phyloP scores from a whole-genome alignment of 2,329 filamentous ascomycete genomes.

The Cladosporium sp. region DNA sequence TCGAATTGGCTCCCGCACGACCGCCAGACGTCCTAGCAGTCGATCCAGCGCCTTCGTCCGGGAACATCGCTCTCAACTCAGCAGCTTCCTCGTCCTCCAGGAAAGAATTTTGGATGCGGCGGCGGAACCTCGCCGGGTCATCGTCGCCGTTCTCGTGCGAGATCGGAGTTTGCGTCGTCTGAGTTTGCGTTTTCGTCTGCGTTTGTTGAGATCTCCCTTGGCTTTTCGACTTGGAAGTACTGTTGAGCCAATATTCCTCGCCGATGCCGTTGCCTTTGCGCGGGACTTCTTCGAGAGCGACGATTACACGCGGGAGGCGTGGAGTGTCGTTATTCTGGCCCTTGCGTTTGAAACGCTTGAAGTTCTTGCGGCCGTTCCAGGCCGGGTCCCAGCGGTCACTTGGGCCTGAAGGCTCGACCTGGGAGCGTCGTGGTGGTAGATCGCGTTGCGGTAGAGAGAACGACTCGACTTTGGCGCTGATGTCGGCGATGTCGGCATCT shows the following conservation, averaged over 20 bases:
- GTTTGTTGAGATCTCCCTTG: conserved; percentile 24
- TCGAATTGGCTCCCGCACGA: not conserved
- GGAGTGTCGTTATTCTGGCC: conserved; percentile 49
- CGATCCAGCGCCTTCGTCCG: conserved; percentile 20
- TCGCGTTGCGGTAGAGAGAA: conserved; percentile 61
- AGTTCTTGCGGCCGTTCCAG: conserved; percentile 96
- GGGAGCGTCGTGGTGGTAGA: conserved; percentile 26
- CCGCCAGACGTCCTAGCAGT: not conserved
- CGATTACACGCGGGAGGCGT: conserved; percentile 61
- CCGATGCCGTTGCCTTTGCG: conserved; percentile 72
- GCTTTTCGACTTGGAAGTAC: conserved; percentile 20
- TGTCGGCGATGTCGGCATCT: conserved; percentile 68
- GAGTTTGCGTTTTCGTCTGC: conserved; percentile 20
- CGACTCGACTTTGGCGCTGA: conserved; percentile 75
- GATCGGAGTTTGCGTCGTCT: conserved; percentile 4
- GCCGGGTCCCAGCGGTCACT: conserved; percentile 75
- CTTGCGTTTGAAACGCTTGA: conserved; percentile 77
- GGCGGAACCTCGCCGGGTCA: conserved; percentile 31
- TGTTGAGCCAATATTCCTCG: conserved; percentile 69
- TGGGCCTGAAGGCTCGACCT: conserved; percentile 41
- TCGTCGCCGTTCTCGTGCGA: conserved; percentile 26
- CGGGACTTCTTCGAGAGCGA: conserved; percentile 70
- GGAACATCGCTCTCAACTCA: conserved; percentile 20
- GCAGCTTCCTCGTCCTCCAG: conserved; percentile 31
- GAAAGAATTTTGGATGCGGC: conserved; percentile 30